phyloP scores from a whole-genome alignment of 1,139 yeast genomes.

The Pneumocystis wakefieldiae region DNA sequence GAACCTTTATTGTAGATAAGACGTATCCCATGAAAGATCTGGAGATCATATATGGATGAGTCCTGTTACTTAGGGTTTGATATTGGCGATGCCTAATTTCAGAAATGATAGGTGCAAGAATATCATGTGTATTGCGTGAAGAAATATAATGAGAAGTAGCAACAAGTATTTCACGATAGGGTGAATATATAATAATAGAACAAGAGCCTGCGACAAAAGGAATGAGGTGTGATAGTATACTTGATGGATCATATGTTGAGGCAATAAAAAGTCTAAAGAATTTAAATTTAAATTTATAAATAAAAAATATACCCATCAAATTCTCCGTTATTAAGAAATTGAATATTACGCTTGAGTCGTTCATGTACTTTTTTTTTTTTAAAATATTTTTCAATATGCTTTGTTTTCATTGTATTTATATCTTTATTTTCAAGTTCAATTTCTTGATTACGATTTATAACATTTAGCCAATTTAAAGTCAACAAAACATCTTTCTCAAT shows the following conservation, averaged over 20 bases:
- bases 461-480: constrained; percentile 64
- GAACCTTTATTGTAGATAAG: constrained; percentile 63
- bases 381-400: constrained; percentile 51
- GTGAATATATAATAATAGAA: constrained; percentile 69
- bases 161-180: constrained; percentile 61
- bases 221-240: constrained; percentile 46
- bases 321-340: constrained; percentile 38
- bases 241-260: constrained; percentile 54
- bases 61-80: constrained; percentile 85
- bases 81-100: constrained; percentile 76
- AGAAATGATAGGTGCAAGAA: constrained; percentile 67
- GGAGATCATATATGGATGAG: constrained; percentile 92
- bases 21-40: constrained; percentile 86
- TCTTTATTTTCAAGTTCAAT: constrained; percentile 31
- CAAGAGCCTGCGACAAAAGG: constrained; percentile 72
- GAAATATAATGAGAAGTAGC: constrained; percentile 51
- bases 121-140: constrained; percentile 42
- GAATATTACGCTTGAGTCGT: constrained; percentile 30
- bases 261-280: constrained; percentile 37
- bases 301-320: constrained; percentile 44
- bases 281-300: background rate
- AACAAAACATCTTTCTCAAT: constrained; percentile 40
- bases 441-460: constrained; percentile 56
- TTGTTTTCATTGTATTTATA: constrained; percentile 39
- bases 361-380: constrained; percentile 47